phyloP scores from a whole-genome alignment of 805 yeast genomes.

The Lachancea meyersii region DNA sequence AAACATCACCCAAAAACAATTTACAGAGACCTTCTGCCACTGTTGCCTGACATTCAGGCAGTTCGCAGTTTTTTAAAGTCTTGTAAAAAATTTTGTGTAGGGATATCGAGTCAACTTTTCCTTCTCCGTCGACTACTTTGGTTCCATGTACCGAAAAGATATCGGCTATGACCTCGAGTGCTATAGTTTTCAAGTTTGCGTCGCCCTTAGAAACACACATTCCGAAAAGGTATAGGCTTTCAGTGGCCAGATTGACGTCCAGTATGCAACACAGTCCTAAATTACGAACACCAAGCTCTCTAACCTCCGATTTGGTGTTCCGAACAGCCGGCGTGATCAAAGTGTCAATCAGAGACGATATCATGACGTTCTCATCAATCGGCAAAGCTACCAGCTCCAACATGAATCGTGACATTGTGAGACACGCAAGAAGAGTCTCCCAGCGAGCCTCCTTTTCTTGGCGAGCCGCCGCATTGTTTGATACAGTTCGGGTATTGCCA shows the following conservation, averaged over 20 bases:
- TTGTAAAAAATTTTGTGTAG: constrained; percentile 66
- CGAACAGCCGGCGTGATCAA: constrained; percentile 74
- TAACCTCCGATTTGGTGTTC: constrained; percentile 46
- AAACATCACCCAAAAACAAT: constrained; percentile 67
- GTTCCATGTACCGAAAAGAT: constrained; percentile 72
- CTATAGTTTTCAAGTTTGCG: constrained; percentile 52
- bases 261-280: constrained; percentile 75
- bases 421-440: constrained; percentile 52
- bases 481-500: constrained; percentile 20
- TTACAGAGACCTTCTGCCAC: constrained; percentile 87
- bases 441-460: constrained; percentile 34
- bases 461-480: constrained; percentile 15
- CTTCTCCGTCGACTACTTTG: constrained; percentile 55
- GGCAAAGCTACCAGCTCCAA: constrained; percentile 62
- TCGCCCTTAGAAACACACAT: constrained; percentile 64
- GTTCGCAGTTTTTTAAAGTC: constrained; percentile 48
- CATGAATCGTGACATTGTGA: constrained; percentile 62
- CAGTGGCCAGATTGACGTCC: constrained; percentile 58
- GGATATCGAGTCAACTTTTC: constrained; percentile 57
- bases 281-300: constrained; percentile 64
- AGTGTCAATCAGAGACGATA: constrained; percentile 67
- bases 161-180: constrained; percentile 70
- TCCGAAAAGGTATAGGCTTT: constrained; percentile 59
- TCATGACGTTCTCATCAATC: constrained; percentile 54
- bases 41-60: constrained; percentile 65